Percentiles rank a stretch among this genome's conserved stretches.
Conservation (phyloP, 768 basidiomycete genomes). For the Macrolepiota fuliginosa region DNA sequence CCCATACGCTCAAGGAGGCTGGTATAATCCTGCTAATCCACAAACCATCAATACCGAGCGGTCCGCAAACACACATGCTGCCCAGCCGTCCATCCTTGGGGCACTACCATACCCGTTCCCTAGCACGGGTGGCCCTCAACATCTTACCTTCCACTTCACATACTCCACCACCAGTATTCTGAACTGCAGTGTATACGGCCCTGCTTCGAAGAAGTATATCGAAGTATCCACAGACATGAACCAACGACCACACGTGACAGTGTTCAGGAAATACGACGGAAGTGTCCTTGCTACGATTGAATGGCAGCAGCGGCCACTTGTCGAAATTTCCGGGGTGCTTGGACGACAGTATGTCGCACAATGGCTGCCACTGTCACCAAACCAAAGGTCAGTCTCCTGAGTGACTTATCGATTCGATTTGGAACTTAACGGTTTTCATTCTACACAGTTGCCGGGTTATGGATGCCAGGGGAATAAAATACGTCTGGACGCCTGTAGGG, state of each 20-base stretch:
- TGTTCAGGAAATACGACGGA: constrained; percentile 21
- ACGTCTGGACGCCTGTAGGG: constrained; percentile 9
- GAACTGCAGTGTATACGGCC: constrained; percentile 42
- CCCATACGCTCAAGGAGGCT: constrained; percentile 16
- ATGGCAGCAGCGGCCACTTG: constrained; percentile 38
- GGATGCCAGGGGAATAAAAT: constrained; percentile 7
- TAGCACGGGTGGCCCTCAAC: background rate
- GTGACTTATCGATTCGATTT: background rate
- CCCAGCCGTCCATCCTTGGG: constrained; percentile 16
- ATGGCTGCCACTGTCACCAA: constrained; percentile 42
- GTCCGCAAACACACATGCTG: constrained; percentile 5
- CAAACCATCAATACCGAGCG: constrained; percentile 14
- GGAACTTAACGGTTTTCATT: background rate
- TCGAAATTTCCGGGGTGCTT: constrained; percentile 36
- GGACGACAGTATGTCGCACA: constrained; percentile 31
- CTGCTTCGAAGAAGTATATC: constrained; percentile 37
- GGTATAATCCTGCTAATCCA: constrained; percentile 16
- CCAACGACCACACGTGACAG: constrained; percentile 18
- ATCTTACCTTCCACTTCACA: constrained; percentile 42
- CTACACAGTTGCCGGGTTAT: background rate
- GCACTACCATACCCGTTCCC: constrained; percentile 15
- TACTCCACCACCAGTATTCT: constrained; percentile 37
- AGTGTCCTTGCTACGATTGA: constrained; percentile 40
- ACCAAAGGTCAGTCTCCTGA: constrained; percentile 32
- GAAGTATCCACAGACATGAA: constrained; percentile 35